Conservation (phyloP, 2,329 filamentous ascomycete species). For the Sporothrix mexicana region DNA sequence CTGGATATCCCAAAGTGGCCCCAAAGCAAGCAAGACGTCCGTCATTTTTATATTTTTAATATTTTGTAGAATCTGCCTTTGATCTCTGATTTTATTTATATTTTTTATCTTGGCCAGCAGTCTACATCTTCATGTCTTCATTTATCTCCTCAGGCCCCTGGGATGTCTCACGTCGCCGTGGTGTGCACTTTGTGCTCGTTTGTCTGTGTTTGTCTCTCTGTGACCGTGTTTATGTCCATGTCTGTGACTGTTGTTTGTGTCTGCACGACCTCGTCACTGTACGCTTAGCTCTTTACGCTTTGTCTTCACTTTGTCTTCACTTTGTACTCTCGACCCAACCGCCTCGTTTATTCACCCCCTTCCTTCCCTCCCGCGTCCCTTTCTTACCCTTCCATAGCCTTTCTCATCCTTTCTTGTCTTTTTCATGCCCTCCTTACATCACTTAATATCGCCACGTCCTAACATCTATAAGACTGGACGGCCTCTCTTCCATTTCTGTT, state of each 20-base stretch:
- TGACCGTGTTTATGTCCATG: conserved; percentile 1
- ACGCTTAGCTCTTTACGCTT: neutral
- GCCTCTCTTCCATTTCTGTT: neutral
- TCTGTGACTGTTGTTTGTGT: neutral
- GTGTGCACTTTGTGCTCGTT: neutral
- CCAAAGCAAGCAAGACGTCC: neutral
- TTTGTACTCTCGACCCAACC: neutral
- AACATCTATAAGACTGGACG: conserved; percentile 7
- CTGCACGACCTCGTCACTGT: conserved; percentile 23
- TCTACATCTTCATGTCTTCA: neutral
- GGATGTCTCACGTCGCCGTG: conserved; percentile 12
- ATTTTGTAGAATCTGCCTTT: neutral
- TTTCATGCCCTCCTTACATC: neutral
- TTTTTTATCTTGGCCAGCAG: neutral
- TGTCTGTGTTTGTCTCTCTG: neutral
- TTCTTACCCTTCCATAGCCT: neutral
- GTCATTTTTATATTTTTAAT: neutral
- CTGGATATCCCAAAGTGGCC: neutral
- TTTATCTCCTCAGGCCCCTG: conserved; percentile 8
- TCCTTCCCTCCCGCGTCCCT: neutral
- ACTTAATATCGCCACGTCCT: neutral
- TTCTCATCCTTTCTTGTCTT: too few species aligned
- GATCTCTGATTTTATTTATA: neutral
- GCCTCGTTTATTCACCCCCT: neutral
- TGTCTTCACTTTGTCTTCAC: neutral